Evolutionary conservation across 2,329 filamentous ascomycete genomes (phyloP), one percentile per base, ranked within the genome.

Genomic region (Pleoardoris graminearum): DNA sequence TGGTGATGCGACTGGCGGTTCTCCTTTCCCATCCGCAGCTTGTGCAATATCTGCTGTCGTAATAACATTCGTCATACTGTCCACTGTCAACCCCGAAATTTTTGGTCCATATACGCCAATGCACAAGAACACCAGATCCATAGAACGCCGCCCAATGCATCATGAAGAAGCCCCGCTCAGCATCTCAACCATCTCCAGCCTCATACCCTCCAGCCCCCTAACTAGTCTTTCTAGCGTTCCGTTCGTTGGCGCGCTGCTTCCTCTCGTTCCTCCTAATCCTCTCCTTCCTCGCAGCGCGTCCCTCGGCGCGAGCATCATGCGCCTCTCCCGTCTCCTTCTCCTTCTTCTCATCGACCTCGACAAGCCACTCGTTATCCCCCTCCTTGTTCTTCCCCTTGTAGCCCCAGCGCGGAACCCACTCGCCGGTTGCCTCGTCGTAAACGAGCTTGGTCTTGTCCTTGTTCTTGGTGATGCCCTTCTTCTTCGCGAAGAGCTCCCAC

Each of bases 391-490:
- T 86, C 55, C 88, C 92, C 78, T 93, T 89, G 79, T 94, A 96
- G 0, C 94, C 94, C 91, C 93, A 99, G 76, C 91, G 92, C 58
- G 90, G 88, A 70, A 91, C 89, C 91, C 91, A 97, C 72, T 94
- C 89, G 60, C 90, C 89, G 27, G 80, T 89, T 53, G 82, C 85
- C 75, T 96, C 90, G 75, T 97, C 91, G 74, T 87, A 97, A 51
- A 88, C 85, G 65, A 92, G 77, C 77, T 96, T 88, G 73, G 85
- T 82, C 71, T 54, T 48, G 37, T 94, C 91, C 61, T 85, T 88
- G 83, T 92, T 96, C 76, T 86, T 85, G 79, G 89, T 90, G 77
- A 99, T 97, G 50, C 94, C 94, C 82, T 97, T 96, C 85, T 96
- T 96, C 75, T 86, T 88, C 39, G 94, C 94, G 78, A 99, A 99